Percentiles rank a stretch among this genome's conserved stretches.
phyloP scores from a whole-genome alignment of 345 rosid genomes.

The Melaleuca alternifolia region DNA sequence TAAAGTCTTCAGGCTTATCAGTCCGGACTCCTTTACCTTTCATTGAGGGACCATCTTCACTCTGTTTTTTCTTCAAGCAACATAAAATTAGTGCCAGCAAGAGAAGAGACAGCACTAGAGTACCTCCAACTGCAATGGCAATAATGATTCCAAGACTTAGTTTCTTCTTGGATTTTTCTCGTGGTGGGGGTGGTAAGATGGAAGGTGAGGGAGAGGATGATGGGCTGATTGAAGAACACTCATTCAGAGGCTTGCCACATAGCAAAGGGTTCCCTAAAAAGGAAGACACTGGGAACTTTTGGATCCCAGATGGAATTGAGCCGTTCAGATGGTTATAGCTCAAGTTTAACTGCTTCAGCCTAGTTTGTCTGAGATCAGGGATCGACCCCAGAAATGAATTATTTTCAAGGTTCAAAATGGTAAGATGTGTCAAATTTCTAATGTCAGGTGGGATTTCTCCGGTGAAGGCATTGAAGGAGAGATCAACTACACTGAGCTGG shows the following conservation, averaged over 20 bases:
- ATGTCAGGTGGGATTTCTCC: constrained; percentile 52
- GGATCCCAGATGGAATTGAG: constrained; percentile 54
- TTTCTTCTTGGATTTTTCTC: constrained; percentile 22
- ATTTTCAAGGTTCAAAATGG: constrained; percentile 53
- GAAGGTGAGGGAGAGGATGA: constrained; percentile 44
- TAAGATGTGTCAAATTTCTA: constrained; percentile 41
- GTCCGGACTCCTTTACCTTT: constrained; percentile 45
- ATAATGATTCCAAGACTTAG: constrained; percentile 42
- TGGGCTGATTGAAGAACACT: constrained; percentile 31
- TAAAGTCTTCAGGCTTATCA: constrained; percentile 72
- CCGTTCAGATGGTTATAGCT: constrained; percentile 75
- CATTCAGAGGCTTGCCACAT: constrained; percentile 62
- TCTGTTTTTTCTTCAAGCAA: constrained; percentile 42
- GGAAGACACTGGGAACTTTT: constrained; percentile 56
- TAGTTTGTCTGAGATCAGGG: constrained; percentile 42
- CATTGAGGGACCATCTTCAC: constrained; percentile 14
- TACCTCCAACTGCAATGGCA: constrained; percentile 61
- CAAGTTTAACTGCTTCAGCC: constrained; percentile 54
- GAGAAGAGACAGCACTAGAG: constrained; percentile 31
- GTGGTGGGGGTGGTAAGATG: background rate
- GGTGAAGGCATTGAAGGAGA: constrained; percentile 59
- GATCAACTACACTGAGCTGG: constrained; percentile 51
- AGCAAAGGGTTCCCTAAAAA: constrained; percentile 58
- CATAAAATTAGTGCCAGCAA: constrained; percentile 36
- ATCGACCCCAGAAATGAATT: constrained; percentile 60